phyloP scores from a whole-genome alignment of 116 monocot species.

The Cymodocea nodosa region DNA sequence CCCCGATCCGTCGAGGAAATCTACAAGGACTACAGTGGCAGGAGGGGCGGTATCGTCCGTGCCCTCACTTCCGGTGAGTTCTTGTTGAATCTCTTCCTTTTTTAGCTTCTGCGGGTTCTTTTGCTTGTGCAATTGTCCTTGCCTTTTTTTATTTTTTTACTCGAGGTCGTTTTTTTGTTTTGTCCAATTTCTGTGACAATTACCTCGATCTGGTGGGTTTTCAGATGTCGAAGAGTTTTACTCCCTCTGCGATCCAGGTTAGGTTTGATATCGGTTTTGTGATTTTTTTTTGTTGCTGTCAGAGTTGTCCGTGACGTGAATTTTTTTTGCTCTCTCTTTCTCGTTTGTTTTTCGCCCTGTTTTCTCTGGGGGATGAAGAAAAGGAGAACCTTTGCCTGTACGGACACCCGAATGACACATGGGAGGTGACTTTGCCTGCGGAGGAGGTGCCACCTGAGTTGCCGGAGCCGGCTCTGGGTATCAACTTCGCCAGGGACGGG shows the following conservation, averaged over 20 bases:
- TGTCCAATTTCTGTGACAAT: neutral
- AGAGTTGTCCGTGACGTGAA: neutral
- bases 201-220: constrained; percentile 7
- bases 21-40: constrained; percentile 36
- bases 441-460: constrained; percentile 90
- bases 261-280: neutral
- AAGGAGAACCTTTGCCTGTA: constrained; percentile 78
- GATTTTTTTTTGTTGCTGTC: neutral
- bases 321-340: neutral
- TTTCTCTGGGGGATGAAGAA: constrained; percentile 20
- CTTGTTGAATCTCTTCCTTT: too few species aligned
- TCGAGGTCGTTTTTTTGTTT: neutral
- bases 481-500: constrained; percentile 81
- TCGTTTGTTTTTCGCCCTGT: neutral
- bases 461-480: constrained; percentile 77
- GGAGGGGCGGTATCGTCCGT: constrained; percentile 33
- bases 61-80: constrained; percentile 25
- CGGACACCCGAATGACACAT: constrained; percentile 50
- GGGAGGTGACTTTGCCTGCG: constrained; percentile 72
- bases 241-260: constrained; percentile 45
- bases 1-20: constrained; percentile 40
- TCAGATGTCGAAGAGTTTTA: constrained; percentile 46
- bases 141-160: neutral
- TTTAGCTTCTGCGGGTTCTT: too few species aligned
- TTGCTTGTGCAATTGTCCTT: neutral